These are phyloP conservation scores for Acanthamoeba triangularis DNA, from an alignment of 208 protist genomes.

Conservation along the genomic window DNA sequence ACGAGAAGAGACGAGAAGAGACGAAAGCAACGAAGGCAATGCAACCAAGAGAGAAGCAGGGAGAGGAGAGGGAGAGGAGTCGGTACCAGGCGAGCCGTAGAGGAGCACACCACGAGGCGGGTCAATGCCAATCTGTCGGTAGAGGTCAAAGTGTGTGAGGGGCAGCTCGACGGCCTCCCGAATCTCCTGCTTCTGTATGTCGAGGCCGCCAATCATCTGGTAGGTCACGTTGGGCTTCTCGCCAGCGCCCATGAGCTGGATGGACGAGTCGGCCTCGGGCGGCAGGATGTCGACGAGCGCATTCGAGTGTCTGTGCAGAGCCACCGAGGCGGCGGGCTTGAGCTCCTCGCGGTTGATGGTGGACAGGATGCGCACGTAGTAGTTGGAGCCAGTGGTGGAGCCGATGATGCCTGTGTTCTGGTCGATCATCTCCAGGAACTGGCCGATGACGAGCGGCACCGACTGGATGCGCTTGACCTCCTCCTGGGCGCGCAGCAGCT, in stretches of 20 bases:
- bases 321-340: conserved; percentile 99
- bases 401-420: conserved; percentile 96
- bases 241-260: conserved; percentile 95
- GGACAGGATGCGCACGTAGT: conserved; percentile 98
- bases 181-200: conserved; percentile 99
- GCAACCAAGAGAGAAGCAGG: not conserved
- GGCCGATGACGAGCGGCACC: conserved; percentile 99
- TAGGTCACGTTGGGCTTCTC: conserved; percentile 96
- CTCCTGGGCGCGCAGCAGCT: conserved; percentile 95
- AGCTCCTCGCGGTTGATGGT: conserved; percentile 98
- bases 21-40: not conserved
- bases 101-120: conserved; percentile 99
- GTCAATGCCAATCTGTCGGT: conserved; percentile 99
- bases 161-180: conserved; percentile 99
- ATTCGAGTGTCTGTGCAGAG: conserved; percentile 99
- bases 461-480: conserved; percentile 92
- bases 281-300: conserved; percentile 98
- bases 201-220: conserved; percentile 98
- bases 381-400: conserved; percentile 97
- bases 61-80: too few relatives aligned
- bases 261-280: conserved; percentile 98
- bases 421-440: conserved; percentile 99
- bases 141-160: conserved; percentile 99
- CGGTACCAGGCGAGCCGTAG: conserved; percentile 97
- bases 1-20: not conserved